Evolutionary conservation across 805 yeast genomes (phyloP).

Genomic region (Candida sphagnicola): DNA sequence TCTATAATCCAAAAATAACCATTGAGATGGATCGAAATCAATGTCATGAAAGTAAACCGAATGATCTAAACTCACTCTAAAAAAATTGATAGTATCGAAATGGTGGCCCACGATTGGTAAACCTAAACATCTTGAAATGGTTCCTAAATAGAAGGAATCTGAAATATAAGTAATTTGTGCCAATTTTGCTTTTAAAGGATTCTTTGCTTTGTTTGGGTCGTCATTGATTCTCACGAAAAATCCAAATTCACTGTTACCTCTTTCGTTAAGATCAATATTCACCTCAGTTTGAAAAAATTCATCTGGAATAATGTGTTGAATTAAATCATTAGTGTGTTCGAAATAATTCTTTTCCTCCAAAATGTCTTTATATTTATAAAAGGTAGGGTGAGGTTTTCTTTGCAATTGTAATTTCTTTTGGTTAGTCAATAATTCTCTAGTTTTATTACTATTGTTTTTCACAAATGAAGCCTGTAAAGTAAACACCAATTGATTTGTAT

Average conservation of each 20-base stretch:
- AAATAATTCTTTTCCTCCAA: conserved; percentile 14
- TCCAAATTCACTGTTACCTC: conserved; percentile 22
- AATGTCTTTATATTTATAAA: conserved; percentile 17
- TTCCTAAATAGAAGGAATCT: conserved; percentile 30
- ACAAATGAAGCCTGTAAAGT: conserved; percentile 31
- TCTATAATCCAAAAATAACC: conserved; percentile 32
- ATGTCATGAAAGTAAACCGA: conserved; percentile 31
- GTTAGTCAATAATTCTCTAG: conserved; percentile 9
- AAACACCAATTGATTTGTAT: conserved; percentile 21
- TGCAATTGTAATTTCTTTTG: conserved; percentile 22
- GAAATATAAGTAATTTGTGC: conserved; percentile 20
- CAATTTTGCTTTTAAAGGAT: conserved; percentile 14
- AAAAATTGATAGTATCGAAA: conserved; percentile 15
- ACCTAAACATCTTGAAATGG: conserved; percentile 24
- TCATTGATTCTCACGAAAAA: conserved; percentile 29
- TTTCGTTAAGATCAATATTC: conserved; percentile 7
- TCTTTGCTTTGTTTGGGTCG: conserved; percentile 19
- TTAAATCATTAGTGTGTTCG: conserved; percentile 25
- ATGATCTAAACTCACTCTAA: conserved; percentile 38
- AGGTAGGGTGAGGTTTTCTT: conserved; percentile 17
- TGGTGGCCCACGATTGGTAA: conserved; percentile 11
- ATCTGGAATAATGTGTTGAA: conserved; percentile 24
- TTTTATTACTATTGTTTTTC: conserved; percentile 20
- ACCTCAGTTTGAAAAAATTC: conserved; percentile 12
- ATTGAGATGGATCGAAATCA: conserved; percentile 32